Conservation (phyloP, 768 basidiomycete species). For the Amanita exitialis region DNA sequence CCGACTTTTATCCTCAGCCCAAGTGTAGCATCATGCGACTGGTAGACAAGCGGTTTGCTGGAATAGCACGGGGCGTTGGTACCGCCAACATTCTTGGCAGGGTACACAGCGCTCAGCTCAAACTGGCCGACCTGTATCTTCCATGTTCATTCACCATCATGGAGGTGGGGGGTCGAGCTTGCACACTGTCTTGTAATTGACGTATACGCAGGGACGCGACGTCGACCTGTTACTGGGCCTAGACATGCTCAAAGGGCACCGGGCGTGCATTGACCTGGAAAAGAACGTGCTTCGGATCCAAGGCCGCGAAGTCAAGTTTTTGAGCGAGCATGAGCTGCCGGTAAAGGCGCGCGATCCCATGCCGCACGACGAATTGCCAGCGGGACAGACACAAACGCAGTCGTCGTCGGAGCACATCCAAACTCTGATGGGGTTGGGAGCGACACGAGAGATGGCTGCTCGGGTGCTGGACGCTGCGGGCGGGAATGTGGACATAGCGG, state of each 20-base stretch:
- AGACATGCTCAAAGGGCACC: constrained; percentile 99
- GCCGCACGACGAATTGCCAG: constrained; percentile 16
- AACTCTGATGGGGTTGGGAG: constrained; percentile 71
- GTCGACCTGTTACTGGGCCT: constrained; percentile 96
- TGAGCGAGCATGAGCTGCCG: constrained; percentile 92
- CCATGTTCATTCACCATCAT: constrained; percentile 93
- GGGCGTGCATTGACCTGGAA: constrained; percentile 90
- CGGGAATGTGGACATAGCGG: constrained; percentile 84
- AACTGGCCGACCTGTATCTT: constrained; percentile 72
- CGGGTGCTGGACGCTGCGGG: constrained; percentile 66
- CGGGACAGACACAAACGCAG: constrained; percentile 11
- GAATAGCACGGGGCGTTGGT: constrained; percentile 90
- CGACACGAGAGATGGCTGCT: constrained; percentile 66
- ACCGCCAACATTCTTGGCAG: constrained; percentile 91
- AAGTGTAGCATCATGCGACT: constrained; percentile 78
- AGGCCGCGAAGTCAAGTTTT: constrained; percentile 78
- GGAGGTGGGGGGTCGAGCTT: constrained; percentile 48
- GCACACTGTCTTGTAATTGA: neutral
- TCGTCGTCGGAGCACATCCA: constrained; percentile 30
- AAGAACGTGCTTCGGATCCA: constrained; percentile 90
- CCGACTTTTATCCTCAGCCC: constrained; percentile 3
- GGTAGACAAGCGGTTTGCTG: constrained; percentile 76
- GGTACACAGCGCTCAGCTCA: constrained; percentile 89
- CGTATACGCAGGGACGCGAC: constrained; percentile 59
- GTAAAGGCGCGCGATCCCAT: constrained; percentile 48